These are phyloP conservation scores for Trichoderma oligosporum DNA, from an alignment of 2,329 filamentous ascomycete species.

Conservation along the genomic window DNA sequence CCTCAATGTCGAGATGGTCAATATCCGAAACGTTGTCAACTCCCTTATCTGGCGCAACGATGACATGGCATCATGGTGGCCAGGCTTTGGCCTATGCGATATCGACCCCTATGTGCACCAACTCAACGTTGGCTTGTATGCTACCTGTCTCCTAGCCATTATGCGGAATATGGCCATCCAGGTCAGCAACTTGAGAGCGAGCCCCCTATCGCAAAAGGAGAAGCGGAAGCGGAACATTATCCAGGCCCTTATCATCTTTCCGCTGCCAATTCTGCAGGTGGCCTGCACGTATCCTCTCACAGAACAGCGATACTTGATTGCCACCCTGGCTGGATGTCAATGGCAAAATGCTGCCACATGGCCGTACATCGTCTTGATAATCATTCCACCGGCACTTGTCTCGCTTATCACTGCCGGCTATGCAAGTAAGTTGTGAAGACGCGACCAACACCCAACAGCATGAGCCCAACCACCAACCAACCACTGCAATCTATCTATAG, in stretches of 20 bases:
- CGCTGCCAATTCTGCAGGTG: conserved; percentile 48
- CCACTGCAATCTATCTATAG: neutral
- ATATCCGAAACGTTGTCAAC: conserved; percentile 48
- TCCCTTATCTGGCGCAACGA: conserved; percentile 52
- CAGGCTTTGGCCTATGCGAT: conserved; percentile 53
- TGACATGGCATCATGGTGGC: conserved; percentile 48
- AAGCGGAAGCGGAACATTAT: conserved; percentile 40
- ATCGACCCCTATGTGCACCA: conserved; percentile 48
- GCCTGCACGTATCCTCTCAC: conserved; percentile 47
- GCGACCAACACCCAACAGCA: neutral
- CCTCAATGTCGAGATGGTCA: conserved; percentile 42
- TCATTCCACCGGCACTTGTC: conserved; percentile 44
- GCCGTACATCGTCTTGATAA: conserved; percentile 47
- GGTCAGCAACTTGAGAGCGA: conserved; percentile 43
- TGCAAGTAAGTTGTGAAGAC: conserved; percentile 45
- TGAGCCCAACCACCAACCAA: neutral
- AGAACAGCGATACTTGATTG: conserved; percentile 47
- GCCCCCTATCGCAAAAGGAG: conserved; percentile 40
- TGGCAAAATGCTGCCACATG: conserved; percentile 44
- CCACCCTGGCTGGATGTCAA: conserved; percentile 48
- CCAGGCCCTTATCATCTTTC: conserved; percentile 54
- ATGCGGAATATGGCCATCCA: conserved; percentile 52
- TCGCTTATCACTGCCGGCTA: conserved; percentile 44
- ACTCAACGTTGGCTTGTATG: conserved; percentile 43
- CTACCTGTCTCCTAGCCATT: conserved; percentile 51